These are phyloP conservation scores for Leccinum imitatum DNA, from an alignment of 768 basidiomycete species.

Conservation along the genomic window DNA sequence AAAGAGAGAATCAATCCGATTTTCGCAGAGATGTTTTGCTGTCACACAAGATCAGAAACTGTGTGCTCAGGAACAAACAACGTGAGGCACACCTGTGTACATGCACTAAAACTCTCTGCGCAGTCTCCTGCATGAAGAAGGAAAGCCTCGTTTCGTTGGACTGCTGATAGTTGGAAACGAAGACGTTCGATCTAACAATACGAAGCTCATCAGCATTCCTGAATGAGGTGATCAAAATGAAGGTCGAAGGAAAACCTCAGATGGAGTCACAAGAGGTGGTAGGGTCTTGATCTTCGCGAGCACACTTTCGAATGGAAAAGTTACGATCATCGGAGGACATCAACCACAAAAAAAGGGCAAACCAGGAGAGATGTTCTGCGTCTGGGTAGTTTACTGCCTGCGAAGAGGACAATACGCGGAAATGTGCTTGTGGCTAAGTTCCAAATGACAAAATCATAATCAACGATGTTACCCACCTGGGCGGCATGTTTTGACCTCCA, in stretches of 20 bases:
- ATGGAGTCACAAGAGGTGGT: conserved; percentile 90
- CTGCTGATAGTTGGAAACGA: conserved; percentile 73
- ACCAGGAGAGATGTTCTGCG: conserved; percentile 57
- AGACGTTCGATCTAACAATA: conserved; percentile 71
- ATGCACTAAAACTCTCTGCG: conserved; percentile 92
- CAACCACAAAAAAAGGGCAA: conserved; percentile 14
- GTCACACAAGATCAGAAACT: conserved; percentile 5
- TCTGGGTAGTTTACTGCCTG: conserved; percentile 77
- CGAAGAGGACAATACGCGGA: background rate
- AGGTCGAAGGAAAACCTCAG: conserved; percentile 65
- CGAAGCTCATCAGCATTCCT: conserved; percentile 27
- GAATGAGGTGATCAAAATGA: conserved; percentile 5
- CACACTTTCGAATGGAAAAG: conserved; percentile 47
- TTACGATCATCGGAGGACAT: background rate
- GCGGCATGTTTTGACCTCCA: conserved; percentile 79
- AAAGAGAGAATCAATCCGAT: conserved; percentile 92
- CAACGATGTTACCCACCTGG: conserved; percentile 50
- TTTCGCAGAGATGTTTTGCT: conserved; percentile 87
- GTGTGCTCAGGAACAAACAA: conserved; percentile 12
- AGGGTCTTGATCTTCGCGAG: conserved; percentile 73
- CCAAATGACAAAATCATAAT: background rate
- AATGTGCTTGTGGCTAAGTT: background rate
- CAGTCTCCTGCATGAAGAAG: conserved; percentile 97
- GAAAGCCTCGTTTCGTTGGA: conserved; percentile 87
- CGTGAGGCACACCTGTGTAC: conserved; percentile 64